These are phyloP conservation scores for Dillenia suffruticosa DNA, from an alignment of 164 flowering plant species.

Conservation along the genomic window DNA sequence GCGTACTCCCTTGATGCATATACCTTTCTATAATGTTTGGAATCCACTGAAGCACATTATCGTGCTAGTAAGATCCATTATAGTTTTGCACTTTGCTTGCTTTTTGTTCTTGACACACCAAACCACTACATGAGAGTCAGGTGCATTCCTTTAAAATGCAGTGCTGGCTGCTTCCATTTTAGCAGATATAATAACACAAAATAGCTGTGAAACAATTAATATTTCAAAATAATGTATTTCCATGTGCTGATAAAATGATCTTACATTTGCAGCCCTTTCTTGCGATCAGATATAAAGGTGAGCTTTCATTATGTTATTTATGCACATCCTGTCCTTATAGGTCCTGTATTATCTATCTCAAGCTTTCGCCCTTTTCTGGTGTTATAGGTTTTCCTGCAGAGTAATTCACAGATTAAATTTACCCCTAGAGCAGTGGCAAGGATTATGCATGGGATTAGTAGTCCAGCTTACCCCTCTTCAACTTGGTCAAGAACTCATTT, in stretches of 20 bases:
- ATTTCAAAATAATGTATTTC: not conserved
- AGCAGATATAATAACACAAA: too few species aligned
- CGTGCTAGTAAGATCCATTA: too few species aligned
- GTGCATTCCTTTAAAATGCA: too few species aligned
- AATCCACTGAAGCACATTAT: too few species aligned
- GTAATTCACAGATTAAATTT: conserved; percentile 77
- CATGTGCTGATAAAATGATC: conserved; percentile 15
- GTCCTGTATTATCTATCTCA: not conserved
- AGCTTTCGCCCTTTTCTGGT: conserved; percentile 1
- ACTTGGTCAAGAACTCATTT: conserved; percentile 91
- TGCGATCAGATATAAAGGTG: conserved; percentile 95
- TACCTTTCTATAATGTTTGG: too few species aligned
- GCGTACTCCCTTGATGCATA: too few species aligned
- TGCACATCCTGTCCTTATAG: not conserved
- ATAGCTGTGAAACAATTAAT: too few species aligned
- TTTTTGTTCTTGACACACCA: too few species aligned
- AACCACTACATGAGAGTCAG: too few species aligned
- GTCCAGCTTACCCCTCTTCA: conserved; percentile 88
- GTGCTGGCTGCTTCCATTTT: too few species aligned
- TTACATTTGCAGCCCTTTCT: conserved; percentile 63
- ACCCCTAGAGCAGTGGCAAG: conserved; percentile 95
- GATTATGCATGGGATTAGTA: conserved; percentile 89
- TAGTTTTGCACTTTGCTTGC: too few species aligned
- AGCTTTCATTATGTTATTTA: conserved; percentile 1
- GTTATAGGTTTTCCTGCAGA: conserved; percentile 76